Base-by-base conservation (phyloP, 192 early-diverging fungal genomes). In the Martensiomyces pterosporus region DNA sequence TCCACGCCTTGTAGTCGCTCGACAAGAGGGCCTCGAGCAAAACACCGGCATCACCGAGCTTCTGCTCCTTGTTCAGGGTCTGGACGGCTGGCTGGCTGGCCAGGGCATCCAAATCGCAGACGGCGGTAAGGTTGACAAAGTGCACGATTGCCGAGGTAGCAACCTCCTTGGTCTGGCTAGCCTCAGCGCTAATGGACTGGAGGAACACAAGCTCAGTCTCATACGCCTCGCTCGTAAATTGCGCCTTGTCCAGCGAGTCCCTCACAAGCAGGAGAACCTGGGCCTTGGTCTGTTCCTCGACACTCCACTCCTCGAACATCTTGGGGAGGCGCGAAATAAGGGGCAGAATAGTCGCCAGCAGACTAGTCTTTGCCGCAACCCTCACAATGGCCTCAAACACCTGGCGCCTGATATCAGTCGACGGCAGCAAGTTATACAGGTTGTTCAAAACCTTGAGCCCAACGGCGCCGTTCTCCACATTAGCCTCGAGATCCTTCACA, bases 41-140 rank as follows among this genome's bases (percentile, higher is more conserved):
- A 13, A 66, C 81, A 27, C 78, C 74, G 14, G 94, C 66, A 36
- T 69, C 78, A 17, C 81, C 83, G 22, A 80, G 78, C 49, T 83
- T 55, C 52, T 88, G 89, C 14, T 84, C 66, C 54, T 84, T 64
- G 57, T 87, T 61, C 22, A 95, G 81, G 36, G 81, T 82, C 49
- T 84, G 83, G 44, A 89, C 77, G 43, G 63, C 55, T 2, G 53
- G 56, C 37, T 90, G 80, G 40, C 78, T 67, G 57, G 79, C 67
- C 59, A 95, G 62, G 25, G 85, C 83, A 49, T 91, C 86, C 65
- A 93, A 85, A 49, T 83, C 81, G 57, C 88, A 87, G 38, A 90
- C 82, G 19, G 79, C 70, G 6, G 82, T 75, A 24, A 86, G 69
- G 23, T 76, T 52, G 52, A 90, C 67, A 42, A 87, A 83, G 32